A percentile compares a stretch with the other conserved stretches of the same genome.
phyloP scores from a whole-genome alignment of 1,139 yeast genomes.

The Hemisphaericaspora lyxosophila region DNA sequence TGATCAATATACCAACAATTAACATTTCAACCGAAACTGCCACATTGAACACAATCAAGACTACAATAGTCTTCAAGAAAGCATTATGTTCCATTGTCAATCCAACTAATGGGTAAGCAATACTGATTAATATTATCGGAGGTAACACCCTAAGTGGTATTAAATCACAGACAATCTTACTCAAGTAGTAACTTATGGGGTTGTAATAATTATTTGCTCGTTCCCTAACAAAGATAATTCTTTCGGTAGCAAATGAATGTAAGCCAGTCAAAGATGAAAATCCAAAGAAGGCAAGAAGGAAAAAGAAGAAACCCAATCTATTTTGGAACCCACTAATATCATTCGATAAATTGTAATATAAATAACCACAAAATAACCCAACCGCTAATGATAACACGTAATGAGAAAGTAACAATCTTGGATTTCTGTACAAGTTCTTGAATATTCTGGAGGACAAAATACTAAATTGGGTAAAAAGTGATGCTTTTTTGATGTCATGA shows the following conservation, averaged over 20 bases:
- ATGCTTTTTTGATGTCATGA: conserved; percentile 49
- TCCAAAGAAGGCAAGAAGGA: conserved; percentile 86
- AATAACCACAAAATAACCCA: conserved; percentile 81
- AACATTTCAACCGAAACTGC: conserved; percentile 84
- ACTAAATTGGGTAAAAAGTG: conserved; percentile 58
- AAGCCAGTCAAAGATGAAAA: conserved; percentile 90
- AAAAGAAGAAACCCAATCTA: conserved; percentile 88
- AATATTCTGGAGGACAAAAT: conserved; percentile 84
- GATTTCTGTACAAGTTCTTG: conserved; percentile 89
- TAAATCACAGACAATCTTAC: conserved; percentile 86
- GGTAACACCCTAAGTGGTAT: conserved; percentile 88
- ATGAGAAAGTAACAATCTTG: conserved; percentile 78
- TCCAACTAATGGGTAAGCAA: conserved; percentile 91
- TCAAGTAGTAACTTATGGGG: conserved; percentile 78
- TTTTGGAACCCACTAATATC: conserved; percentile 97
- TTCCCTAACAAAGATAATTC: conserved; percentile 86
- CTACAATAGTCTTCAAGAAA: conserved; percentile 68
- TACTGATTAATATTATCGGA: conserved; percentile 76
- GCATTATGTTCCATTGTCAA: conserved; percentile 75
- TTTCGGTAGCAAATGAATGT: conserved; percentile 82
- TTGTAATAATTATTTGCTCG: conserved; percentile 91
- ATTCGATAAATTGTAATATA: conserved; percentile 78
- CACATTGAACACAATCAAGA: conserved; percentile 78
- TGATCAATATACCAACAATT: conserved; percentile 79
- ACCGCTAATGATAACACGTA: conserved; percentile 73